These are phyloP conservation scores for Akanthomyces uredinophilus DNA, from an alignment of 2,329 filamentous ascomycete species.

Conservation along the genomic window DNA sequence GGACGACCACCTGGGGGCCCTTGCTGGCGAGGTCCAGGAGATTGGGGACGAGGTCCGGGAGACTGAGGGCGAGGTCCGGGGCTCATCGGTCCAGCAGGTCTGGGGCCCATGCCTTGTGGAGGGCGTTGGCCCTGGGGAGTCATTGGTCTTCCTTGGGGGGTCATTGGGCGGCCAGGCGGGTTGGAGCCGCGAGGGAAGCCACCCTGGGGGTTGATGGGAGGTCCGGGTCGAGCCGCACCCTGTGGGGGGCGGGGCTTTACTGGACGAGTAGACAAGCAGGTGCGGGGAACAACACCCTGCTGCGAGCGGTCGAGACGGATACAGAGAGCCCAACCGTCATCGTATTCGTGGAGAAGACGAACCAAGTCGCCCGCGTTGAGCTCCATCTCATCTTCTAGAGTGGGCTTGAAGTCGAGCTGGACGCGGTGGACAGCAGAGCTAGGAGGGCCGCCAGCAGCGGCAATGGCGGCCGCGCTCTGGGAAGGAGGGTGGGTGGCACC, in stretches of 20 bases:
- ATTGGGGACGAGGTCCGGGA: conserved; percentile 37
- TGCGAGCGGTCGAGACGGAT: conserved; percentile 83
- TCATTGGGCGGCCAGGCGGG: conserved; percentile 16
- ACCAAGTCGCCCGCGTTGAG: conserved; percentile 79
- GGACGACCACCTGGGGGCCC: conserved; percentile 30
- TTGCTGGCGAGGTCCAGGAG: conserved; percentile 38
- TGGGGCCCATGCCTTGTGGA: conserved; percentile 30
- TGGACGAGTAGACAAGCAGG: conserved; percentile 85
- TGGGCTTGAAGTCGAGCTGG: conserved; percentile 89
- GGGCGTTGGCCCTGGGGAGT: conserved; percentile 30
- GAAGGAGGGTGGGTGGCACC: conserved; percentile 36
- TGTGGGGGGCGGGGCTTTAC: conserved; percentile 72
- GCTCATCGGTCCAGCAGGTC: conserved; percentile 3
- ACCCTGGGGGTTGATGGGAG: conserved; percentile 43
- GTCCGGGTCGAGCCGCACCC: conserved; percentile 45
- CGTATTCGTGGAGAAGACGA: conserved; percentile 88
- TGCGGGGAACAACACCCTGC: conserved; percentile 90
- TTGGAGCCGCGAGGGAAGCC: conserved; percentile 26
- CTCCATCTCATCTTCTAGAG: conserved; percentile 85
- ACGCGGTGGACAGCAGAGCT: conserved; percentile 76
- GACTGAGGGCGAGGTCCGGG: conserved; percentile 23
- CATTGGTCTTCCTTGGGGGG: conserved; percentile 32
- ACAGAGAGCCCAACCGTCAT: conserved; percentile 97
- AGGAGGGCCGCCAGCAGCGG: conserved; percentile 55
- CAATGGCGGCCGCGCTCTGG: conserved; percentile 53